Evolutionary conservation across 257 asterid genomes (phyloP).

Genomic region (Ligustrum vulgare): DNA sequence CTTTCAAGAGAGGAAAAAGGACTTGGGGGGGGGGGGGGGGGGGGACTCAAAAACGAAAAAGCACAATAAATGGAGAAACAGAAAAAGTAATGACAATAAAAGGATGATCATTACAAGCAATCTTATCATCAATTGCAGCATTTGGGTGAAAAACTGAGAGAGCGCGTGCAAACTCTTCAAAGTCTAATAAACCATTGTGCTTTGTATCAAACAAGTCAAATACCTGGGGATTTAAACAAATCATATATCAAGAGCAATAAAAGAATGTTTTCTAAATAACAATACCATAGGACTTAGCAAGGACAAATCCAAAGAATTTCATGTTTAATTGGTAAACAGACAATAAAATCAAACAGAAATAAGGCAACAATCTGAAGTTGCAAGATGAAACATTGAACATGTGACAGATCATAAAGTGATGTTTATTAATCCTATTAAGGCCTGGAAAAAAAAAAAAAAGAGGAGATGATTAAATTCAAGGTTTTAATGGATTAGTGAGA

Average conservation of each 20-base stretch:
- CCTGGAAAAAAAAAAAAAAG: not conserved
- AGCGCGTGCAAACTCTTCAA: conserved; percentile 24
- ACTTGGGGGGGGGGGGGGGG: too few species aligned
- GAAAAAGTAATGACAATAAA: conserved; percentile 9
- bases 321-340: not conserved
- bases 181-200: conserved; percentile 25
- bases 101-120: conserved; percentile 3
- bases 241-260: too few species aligned
- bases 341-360: not conserved
- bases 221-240: conserved; percentile 18
- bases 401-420: not conserved
- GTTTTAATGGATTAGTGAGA: too few species aligned
- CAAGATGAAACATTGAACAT: not conserved
- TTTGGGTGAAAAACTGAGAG: conserved; percentile 29
- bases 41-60: too few species aligned
- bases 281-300: not conserved
- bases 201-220: conserved; percentile 29
- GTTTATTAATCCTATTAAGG: not conserved
- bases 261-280: not conserved
- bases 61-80: conserved; percentile 3
- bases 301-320: not conserved
- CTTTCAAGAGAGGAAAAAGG: not conserved
- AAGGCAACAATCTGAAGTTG: not conserved
- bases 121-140: conserved; percentile 21
- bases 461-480: not conserved